A percentile compares a stretch with the other conserved stretches of the same genome.
phyloP scores from a whole-genome alignment of 2,329 filamentous ascomycete species.

The Fusarium luffae region DNA sequence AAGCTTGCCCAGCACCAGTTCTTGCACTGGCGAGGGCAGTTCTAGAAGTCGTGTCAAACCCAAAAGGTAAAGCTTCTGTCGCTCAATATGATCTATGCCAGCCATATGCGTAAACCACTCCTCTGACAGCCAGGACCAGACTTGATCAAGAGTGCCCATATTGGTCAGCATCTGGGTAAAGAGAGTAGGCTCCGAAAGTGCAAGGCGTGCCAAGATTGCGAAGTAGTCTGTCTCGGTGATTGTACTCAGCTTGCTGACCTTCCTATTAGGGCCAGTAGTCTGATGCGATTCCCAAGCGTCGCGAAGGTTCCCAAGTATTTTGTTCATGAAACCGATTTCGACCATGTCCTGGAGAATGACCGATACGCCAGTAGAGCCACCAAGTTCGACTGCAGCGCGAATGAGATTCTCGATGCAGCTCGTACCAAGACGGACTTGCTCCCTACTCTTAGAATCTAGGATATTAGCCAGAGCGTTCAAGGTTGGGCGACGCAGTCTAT shows the following conservation, averaged over 20 bases:
- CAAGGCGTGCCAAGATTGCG: slow-evolving; percentile 81
- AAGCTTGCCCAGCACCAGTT: slow-evolving; percentile 68
- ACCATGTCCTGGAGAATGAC: slow-evolving; percentile 74
- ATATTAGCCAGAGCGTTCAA: slow-evolving; percentile 61
- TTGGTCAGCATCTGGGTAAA: slow-evolving; percentile 70
- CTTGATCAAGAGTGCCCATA: slow-evolving; percentile 59
- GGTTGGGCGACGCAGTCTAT: slow-evolving; percentile 63
- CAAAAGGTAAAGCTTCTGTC: slow-evolving; percentile 78
- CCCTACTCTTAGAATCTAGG: slow-evolving; percentile 65
- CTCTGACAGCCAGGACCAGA: slow-evolving; percentile 68
- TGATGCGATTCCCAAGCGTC: slow-evolving; percentile 79
- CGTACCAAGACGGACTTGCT: slow-evolving; percentile 67
- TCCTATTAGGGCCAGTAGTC: slow-evolving; percentile 82
- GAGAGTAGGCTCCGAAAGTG: slow-evolving; percentile 75
- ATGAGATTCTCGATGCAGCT: slow-evolving; percentile 74
- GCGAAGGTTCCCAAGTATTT: slow-evolving; percentile 73
- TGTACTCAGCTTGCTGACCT: slow-evolving; percentile 74
- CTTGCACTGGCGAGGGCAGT: slow-evolving; percentile 66
- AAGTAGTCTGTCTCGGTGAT: slow-evolving; percentile 88
- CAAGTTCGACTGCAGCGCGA: slow-evolving; percentile 69
- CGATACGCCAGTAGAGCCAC: slow-evolving; percentile 69
- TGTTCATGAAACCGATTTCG: slow-evolving; percentile 69
- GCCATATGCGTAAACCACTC: slow-evolving; percentile 78
- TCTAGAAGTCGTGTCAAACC: slow-evolving; percentile 78
- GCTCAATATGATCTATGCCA: slow-evolving; percentile 71